Conservation (phyloP, 1,284 basidiomycete species). For the Malassezia obtusa region DNA sequence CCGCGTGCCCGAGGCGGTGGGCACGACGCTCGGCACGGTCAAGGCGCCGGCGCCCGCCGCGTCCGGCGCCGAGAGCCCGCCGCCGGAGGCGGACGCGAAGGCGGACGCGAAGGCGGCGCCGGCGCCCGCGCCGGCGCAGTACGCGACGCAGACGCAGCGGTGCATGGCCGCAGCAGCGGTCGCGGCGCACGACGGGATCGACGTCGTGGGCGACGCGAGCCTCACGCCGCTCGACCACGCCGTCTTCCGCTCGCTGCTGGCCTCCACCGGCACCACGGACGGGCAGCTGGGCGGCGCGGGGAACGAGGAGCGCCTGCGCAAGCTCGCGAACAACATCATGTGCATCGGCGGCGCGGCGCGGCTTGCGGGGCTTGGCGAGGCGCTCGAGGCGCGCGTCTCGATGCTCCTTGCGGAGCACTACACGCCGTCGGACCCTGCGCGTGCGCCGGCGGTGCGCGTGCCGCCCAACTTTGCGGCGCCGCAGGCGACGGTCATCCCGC, state of each 20-base stretch:
- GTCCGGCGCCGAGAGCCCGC: conserved; percentile 7
- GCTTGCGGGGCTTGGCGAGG: conserved; percentile 47
- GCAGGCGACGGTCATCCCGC: conserved; percentile 71
- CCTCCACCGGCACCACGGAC: conserved; percentile 45
- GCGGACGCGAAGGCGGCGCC: not conserved
- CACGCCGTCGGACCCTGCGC: conserved; percentile 9
- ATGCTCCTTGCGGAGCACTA: conserved; percentile 19
- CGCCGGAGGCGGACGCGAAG: conserved; percentile 13
- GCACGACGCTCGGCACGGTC: conserved; percentile 2
- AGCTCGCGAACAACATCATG: conserved; percentile 76
- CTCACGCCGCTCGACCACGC: conserved; percentile 88
- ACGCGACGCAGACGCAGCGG: conserved; percentile 8
- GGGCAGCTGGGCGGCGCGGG: conserved; percentile 15
- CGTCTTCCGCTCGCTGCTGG: conserved; percentile 65
- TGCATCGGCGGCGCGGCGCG: conserved; percentile 71
- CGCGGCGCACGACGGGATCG: conserved; percentile 51
- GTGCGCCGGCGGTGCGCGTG: conserved; percentile 8
- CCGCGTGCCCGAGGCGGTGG: conserved; percentile 23
- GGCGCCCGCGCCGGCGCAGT: not conserved
- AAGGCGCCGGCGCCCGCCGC: not conserved
- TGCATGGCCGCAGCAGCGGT: conserved; percentile 3
- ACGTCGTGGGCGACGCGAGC: conserved; percentile 72
- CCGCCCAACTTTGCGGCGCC: conserved; percentile 17
- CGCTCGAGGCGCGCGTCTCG: conserved; percentile 38
- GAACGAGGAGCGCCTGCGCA: conserved; percentile 77